Evolutionary conservation across 352 stramenopile genomes (phyloP), one percentile per base, ranked within the genome.

Genomic region (Blastocystis sp.): DNA sequence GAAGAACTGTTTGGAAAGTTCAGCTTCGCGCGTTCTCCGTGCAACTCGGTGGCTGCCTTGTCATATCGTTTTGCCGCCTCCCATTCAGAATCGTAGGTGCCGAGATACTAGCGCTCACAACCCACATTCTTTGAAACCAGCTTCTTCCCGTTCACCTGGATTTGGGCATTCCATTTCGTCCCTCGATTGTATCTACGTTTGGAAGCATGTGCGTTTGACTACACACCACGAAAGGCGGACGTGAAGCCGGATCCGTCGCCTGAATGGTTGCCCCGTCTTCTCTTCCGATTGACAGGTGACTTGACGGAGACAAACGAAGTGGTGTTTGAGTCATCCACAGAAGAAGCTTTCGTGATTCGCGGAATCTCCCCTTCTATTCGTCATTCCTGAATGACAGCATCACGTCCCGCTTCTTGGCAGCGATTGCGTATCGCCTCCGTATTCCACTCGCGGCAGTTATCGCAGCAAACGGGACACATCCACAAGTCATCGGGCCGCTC

Each of bases 51-150:
- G 11, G 71, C 71, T 52, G 71, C 71, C 4, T 60, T 7, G 43
- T 81, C 71, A 64, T 81, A 81, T 3, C 45, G 41, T 60, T 81
- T 81, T 10, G 71, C 71, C 66, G 71, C 71, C 23, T 81, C 19
- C 71, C 71, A 81, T 41, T 81, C 71, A 48, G 71, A 81, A 28
- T 81, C 71, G 66, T 66, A 81, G 23, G 71, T 81, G 38, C 71
- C 71, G 34, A 81, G 52, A 64, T 81, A 81, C 71, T 81, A 81
- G 28, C n/a, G 3, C 41, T 66, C 17, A 66, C 5, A 28, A 11
- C 17, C 19, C 40, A 19, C 38, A 21, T 48, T 21, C 3, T 53
- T 9, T 5, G 14, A 3, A 9, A 81, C 71, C 21, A 81, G 40
- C 23, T 81, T 81, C 48, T 64, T n/a, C n/a, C 71, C 71, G 43